A percentile compares a stretch with the other conserved stretches of the same genome.
phyloP scores from a whole-genome alignment of 1,284 basidiomycete species.

The Rugosomyces carneus region DNA sequence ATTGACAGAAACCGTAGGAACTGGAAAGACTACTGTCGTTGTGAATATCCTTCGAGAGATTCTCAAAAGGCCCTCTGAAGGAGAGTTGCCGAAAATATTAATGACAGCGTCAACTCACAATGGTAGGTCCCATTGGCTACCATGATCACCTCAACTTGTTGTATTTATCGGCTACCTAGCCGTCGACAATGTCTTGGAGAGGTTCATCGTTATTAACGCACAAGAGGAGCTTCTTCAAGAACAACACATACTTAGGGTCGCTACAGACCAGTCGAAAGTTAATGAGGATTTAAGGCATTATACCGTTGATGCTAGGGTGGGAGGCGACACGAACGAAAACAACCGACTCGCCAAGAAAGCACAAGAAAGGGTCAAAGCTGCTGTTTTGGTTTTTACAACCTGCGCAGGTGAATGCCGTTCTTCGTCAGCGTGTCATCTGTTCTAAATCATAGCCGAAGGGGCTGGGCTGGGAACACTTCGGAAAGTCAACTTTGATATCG shows the following conservation, averaged over 20 bases:
- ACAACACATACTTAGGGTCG: slow-evolving; percentile 55
- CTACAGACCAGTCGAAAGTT: slow-evolving; percentile 57
- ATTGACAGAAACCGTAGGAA: slow-evolving; percentile 34
- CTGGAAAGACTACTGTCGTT: slow-evolving; percentile 65
- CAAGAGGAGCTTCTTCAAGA: slow-evolving; percentile 35
- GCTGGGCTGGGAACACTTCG: slow-evolving; percentile 54
- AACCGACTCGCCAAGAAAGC: slow-evolving; percentile 52
- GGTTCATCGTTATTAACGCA: slow-evolving; percentile 46
- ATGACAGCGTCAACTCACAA: slow-evolving; percentile 69
- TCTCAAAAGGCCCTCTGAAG: slow-evolving; percentile 22
- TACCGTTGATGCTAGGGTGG: slow-evolving; percentile 56
- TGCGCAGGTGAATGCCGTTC: slow-evolving; percentile 38
- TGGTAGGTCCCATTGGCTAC: slow-evolving; percentile 27
- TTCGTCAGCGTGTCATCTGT: not conserved
- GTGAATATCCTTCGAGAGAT: slow-evolving; percentile 49
- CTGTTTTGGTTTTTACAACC: slow-evolving; percentile 55
- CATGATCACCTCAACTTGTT: not conserved
- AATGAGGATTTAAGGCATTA: slow-evolving; percentile 48
- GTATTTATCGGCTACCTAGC: slow-evolving; percentile 28
- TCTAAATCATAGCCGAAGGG: slow-evolving; percentile 23
- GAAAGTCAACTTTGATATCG: slow-evolving; percentile 52
- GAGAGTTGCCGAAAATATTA: slow-evolving; percentile 40
- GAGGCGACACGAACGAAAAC: slow-evolving; percentile 57
- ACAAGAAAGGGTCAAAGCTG: slow-evolving; percentile 46
- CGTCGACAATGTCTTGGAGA: slow-evolving; percentile 62